Conservation (phyloP, 805 yeast species). For the Candida silvicultrix region DNA sequence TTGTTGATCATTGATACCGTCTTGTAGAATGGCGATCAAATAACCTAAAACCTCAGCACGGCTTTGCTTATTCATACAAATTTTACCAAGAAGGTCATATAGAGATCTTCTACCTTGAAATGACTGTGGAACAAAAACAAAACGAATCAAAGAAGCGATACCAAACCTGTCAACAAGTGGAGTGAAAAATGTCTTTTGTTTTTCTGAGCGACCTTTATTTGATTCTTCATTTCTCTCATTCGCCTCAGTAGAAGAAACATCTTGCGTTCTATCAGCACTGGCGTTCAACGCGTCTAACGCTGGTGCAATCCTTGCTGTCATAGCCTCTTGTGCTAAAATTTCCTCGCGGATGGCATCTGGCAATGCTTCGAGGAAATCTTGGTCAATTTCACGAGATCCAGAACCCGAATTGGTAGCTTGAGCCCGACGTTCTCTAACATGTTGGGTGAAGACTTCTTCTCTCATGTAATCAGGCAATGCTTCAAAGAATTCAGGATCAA, state of each 20-base stretch:
- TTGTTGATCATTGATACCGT: constrained; percentile 59
- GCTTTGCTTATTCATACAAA: constrained; percentile 75
- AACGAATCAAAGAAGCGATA: constrained; percentile 62
- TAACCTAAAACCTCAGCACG: constrained; percentile 68
- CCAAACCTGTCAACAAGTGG: constrained; percentile 75
- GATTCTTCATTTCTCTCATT: neutral
- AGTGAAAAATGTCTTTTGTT: constrained; percentile 41
- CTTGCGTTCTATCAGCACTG: constrained; percentile 8
- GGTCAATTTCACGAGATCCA: constrained; percentile 61
- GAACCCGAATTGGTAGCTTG: constrained; percentile 40
- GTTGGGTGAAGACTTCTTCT: constrained; percentile 86
- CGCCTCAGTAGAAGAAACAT: constrained; percentile 6
- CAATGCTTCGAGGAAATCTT: constrained; percentile 73
- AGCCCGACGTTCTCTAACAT: constrained; percentile 67
- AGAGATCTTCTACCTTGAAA: constrained; percentile 55
- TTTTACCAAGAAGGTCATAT: constrained; percentile 55
- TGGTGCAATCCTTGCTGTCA: constrained; percentile 29
- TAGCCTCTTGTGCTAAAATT: constrained; percentile 50
- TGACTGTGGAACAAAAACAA: constrained; percentile 69
- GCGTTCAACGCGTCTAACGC: neutral
- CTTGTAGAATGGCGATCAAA: constrained; percentile 63
- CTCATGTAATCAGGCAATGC: constrained; percentile 92
- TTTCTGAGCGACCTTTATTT: constrained; percentile 14
- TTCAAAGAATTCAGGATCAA: constrained; percentile 84
- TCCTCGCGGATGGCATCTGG: constrained; percentile 64